A percentile compares a stretch with the other conserved stretches of the same genome.
These are phyloP conservation scores for Ceriops tagal DNA, from an alignment of 345 rosid genomes.

Conservation along the genomic window DNA sequence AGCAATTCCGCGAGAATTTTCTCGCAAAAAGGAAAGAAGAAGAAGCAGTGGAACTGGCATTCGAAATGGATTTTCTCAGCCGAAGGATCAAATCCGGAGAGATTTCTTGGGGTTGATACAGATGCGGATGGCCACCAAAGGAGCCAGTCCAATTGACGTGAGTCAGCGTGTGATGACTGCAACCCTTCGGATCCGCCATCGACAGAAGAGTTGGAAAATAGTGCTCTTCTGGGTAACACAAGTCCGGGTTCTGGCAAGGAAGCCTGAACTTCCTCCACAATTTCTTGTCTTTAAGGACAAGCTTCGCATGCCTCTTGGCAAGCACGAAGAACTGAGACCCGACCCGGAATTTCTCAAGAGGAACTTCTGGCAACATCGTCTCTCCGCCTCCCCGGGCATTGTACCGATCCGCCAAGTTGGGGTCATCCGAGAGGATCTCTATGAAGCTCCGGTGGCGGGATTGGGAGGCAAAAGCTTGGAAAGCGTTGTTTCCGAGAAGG, in stretches of 20 bases:
- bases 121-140: slow-evolving; percentile 67
- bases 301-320: slow-evolving; percentile 64
- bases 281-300: slow-evolving; percentile 53
- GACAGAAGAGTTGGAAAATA: slow-evolving; percentile 81
- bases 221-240: slow-evolving; percentile 88
- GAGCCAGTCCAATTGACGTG: slow-evolving; percentile 83
- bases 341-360: slow-evolving; percentile 54
- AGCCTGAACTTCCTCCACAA: slow-evolving; percentile 74
- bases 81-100: slow-evolving; percentile 42
- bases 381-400: slow-evolving; percentile 51
- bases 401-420: slow-evolving; percentile 59
- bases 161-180: slow-evolving; percentile 62
- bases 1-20: slow-evolving; percentile 66
- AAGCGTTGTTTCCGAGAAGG: slow-evolving; percentile 40
- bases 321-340: slow-evolving; percentile 89
- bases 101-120: slow-evolving; percentile 45
- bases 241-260: slow-evolving; percentile 49
- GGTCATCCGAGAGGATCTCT: slow-evolving; percentile 63
- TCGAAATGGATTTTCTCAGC: slow-evolving; percentile 51
- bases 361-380: slow-evolving; percentile 63
- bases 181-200: slow-evolving; percentile 60
- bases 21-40: slow-evolving; percentile 65
- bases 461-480: slow-evolving; percentile 35
- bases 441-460: slow-evolving; percentile 50
- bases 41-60: background rate